A percentile compares a stretch with the other conserved stretches of the same genome.
phyloP scores from a whole-genome alignment of 805 yeast species.

The Starmera amethionina region DNA sequence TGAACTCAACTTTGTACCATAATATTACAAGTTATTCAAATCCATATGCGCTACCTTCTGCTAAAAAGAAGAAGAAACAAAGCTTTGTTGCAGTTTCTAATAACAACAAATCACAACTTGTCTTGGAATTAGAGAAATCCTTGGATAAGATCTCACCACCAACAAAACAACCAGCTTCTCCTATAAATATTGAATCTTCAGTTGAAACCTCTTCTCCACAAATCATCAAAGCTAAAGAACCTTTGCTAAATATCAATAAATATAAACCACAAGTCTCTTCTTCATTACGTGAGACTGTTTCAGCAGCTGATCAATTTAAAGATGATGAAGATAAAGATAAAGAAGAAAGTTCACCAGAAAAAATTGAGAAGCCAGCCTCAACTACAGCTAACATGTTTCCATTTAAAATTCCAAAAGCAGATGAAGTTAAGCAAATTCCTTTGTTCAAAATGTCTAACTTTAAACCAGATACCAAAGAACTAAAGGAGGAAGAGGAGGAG shows the following conservation, averaged over 20 bases:
- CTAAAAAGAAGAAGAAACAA: slow-evolving; percentile 7
- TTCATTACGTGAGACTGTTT: slow-evolving; percentile 24
- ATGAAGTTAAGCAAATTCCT: no score
- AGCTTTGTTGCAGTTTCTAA: background rate
- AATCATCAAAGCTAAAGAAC: no score
- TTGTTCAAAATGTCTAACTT: no score
- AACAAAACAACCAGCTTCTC: background rate
- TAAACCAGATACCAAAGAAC: background rate
- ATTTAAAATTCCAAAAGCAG: no score
- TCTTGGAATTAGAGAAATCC: slow-evolving; percentile 15
- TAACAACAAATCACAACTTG: slow-evolving; percentile 6
- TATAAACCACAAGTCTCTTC: slow-evolving; percentile 29
- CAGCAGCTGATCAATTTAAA: slow-evolving; percentile 10
- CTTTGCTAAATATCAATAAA: slow-evolving; percentile 7
- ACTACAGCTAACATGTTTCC: no score
- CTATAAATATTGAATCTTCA: background rate
- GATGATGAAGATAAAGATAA: slow-evolving; percentile 1
- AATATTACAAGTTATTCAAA: slow-evolving; percentile 19
- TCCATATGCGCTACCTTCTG: slow-evolving; percentile 28
- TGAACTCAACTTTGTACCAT: no score
- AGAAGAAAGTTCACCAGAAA: background rate
- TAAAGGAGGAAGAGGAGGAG: background rate
- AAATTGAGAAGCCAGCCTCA: no score
- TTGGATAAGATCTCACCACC: slow-evolving; percentile 2
- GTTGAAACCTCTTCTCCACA: no score